Evolutionary conservation across 768 basidiomycete genomes (phyloP).

Genomic region (Suillus subalutaceus): DNA sequence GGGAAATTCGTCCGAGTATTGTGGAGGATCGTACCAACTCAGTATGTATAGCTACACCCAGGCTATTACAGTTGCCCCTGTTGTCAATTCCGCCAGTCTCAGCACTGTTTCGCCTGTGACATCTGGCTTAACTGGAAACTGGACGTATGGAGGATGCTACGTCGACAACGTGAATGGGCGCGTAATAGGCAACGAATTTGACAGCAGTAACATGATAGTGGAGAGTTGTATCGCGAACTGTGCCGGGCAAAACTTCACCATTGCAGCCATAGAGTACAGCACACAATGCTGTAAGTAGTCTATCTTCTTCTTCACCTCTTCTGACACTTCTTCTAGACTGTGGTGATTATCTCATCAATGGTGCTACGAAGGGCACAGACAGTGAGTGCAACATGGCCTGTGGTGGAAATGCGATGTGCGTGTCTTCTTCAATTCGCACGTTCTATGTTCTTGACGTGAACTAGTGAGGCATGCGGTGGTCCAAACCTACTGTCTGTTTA

Average conservation of each 20-base stretch:
- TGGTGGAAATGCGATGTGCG: constrained; percentile 66
- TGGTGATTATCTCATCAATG: constrained; percentile 63
- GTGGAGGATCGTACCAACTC: constrained; percentile 71
- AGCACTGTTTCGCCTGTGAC: constrained; percentile 44
- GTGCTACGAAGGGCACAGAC: constrained; percentile 53
- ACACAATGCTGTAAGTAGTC: constrained; percentile 48
- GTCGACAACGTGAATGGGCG: constrained; percentile 75
- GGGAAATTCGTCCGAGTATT: constrained; percentile 66
- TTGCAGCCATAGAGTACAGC: constrained; percentile 73
- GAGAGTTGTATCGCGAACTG: constrained; percentile 67
- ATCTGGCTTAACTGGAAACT: constrained; percentile 53
- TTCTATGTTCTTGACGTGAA: constrained; percentile 15
- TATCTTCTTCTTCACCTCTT: constrained; percentile 11
- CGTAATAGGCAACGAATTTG: constrained; percentile 48
- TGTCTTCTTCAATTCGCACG: neutral
- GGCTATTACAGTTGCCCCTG: constrained; percentile 44
- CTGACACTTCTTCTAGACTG: constrained; percentile 52
- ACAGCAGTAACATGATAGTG: constrained; percentile 51
- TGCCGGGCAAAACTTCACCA: constrained; percentile 52
- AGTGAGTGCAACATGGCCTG: constrained; percentile 75
- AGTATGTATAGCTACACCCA: constrained; percentile 75
- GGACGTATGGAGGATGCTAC: constrained; percentile 68
- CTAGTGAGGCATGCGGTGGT: constrained; percentile 72
- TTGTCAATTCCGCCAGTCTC: constrained; percentile 33
- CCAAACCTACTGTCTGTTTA: constrained; percentile 75